Evolutionary conservation across 2,329 filamentous ascomycete species (phyloP).

Genomic region (Diplodia intermedia): DNA sequence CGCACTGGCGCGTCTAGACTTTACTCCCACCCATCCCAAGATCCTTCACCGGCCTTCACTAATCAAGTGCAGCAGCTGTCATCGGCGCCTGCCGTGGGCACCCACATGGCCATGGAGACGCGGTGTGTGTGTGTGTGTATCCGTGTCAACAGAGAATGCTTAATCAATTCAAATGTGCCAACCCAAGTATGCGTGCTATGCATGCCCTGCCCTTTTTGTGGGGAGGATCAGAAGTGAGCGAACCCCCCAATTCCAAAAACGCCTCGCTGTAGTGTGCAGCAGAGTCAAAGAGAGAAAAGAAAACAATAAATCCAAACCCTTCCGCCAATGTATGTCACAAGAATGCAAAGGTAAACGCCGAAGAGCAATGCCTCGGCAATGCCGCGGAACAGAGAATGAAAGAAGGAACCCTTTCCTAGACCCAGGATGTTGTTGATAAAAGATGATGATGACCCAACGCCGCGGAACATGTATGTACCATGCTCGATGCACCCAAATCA

Average conservation of each 20-base stretch:
- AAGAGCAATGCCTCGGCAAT: constrained; percentile 11
- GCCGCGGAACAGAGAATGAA: not conserved
- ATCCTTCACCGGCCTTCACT: not conserved
- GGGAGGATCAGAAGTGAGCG: constrained; percentile 22
- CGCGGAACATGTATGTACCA: constrained; percentile 20
- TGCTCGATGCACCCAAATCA: constrained; percentile 20
- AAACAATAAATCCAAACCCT: not conserved
- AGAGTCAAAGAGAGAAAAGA: constrained; percentile 3
- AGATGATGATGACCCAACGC: constrained; percentile 25
- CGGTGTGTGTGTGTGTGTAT: not conserved
- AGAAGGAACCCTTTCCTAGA: constrained; percentile 9
- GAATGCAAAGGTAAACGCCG: constrained; percentile 27
- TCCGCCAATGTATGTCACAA: constrained; percentile 27
- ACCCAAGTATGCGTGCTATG: constrained; percentile 23
- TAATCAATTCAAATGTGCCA: constrained; percentile 13
- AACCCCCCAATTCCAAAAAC: constrained; percentile 24
- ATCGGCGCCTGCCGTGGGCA: not conserved
- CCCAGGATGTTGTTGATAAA: constrained; percentile 18
- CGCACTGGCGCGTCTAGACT: constrained; percentile 8
- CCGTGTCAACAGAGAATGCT: not conserved
- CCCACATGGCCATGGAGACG: constrained; percentile 5
- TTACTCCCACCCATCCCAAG: not conserved
- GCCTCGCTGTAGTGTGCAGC: constrained; percentile 31
- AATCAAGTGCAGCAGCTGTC: not conserved
- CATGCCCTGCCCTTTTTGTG: constrained; percentile 24